Evolutionary conservation across 2,329 filamentous ascomycete genomes (phyloP).

Genomic region (Colletotrichum magnum): DNA sequence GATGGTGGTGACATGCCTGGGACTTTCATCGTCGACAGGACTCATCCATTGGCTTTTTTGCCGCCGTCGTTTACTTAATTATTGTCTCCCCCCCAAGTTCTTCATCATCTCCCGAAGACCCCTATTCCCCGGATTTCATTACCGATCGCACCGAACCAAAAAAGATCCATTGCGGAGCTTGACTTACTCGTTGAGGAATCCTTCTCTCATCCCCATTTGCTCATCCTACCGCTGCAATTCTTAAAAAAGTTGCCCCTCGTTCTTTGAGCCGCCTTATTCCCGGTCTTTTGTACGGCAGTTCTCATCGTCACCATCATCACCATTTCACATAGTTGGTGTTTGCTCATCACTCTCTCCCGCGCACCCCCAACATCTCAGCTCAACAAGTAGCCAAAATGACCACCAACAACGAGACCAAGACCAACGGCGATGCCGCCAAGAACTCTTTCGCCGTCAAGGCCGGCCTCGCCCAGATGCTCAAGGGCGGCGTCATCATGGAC

Average conservation of each 20-base stretch:
- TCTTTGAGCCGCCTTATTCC: slow-evolving; percentile 31
- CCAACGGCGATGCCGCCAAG: slow-evolving; percentile 47
- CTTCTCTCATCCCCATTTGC: slow-evolving; percentile 28
- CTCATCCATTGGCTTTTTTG: not conserved
- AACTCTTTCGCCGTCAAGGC: slow-evolving; percentile 90
- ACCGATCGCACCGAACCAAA: slow-evolving; percentile 9
- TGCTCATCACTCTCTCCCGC: not conserved
- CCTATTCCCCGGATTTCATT: slow-evolving; percentile 27
- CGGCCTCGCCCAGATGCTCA: slow-evolving; percentile 96
- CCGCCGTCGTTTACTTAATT: slow-evolving; percentile 27
- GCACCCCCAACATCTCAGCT: not conserved
- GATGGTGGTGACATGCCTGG: too few relatives aligned
- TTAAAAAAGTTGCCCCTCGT: slow-evolving; percentile 15
- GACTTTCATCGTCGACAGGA: not conserved
- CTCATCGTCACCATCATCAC: not conserved
- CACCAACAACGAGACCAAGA: slow-evolving; percentile 40
- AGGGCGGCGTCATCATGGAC: slow-evolving; percentile 99
- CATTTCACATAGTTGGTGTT: too few relatives aligned
- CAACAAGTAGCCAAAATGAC: slow-evolving; percentile 21
- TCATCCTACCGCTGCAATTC: not conserved
- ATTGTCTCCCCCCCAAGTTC: not conserved
- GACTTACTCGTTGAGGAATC: slow-evolving; percentile 20
- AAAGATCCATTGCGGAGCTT: slow-evolving; percentile 36
- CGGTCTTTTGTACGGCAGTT: slow-evolving; percentile 12
- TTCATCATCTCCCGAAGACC: not conserved